These are phyloP conservation scores for Plantago lanceolata DNA, from an alignment of 305 asterid genomes.

Conservation along the genomic window DNA sequence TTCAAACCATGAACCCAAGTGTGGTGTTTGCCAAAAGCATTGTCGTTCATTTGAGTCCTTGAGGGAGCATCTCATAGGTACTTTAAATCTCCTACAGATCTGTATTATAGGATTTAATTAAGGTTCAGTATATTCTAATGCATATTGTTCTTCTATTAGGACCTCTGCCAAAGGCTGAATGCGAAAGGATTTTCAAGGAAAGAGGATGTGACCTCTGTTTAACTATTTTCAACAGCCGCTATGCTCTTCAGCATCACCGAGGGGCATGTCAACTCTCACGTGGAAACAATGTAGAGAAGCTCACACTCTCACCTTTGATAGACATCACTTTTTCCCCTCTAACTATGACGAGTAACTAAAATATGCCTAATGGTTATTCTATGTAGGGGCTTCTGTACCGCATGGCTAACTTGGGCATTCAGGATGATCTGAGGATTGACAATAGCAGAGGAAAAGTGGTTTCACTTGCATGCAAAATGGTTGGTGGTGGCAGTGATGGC, in stretches of 20 bases:
- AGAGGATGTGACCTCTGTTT: constrained; percentile 77
- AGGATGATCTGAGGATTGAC: constrained; percentile 71
- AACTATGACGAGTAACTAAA: background rate
- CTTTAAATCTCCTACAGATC: constrained; percentile 13
- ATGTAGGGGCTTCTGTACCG: constrained; percentile 56
- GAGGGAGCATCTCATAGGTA: constrained; percentile 90
- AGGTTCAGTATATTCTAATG: constrained; percentile 8
- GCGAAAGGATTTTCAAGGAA: constrained; percentile 83
- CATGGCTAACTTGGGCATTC: constrained; percentile 73
- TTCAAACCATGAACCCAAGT: constrained; percentile 77
- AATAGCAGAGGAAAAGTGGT: constrained; percentile 59
- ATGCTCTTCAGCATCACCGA: constrained; percentile 50
- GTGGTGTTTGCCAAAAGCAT: constrained; percentile 75
- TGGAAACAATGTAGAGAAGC: constrained; percentile 45
- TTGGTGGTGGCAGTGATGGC: constrained; percentile 94
- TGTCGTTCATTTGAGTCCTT: constrained; percentile 88
- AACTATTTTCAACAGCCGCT: constrained; percentile 42
- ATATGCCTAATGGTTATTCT: constrained; percentile 10
- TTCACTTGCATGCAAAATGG: constrained; percentile 87
- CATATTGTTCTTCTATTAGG: constrained; percentile 43
- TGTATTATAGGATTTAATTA: constrained; percentile 2
- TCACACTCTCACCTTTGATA: background rate
- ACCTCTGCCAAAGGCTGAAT: constrained; percentile 88
- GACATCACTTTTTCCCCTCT: constrained; percentile 10
- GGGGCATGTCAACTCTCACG: constrained; percentile 65